phyloP scores from a whole-genome alignment of 148 eudicot genomes.

The Diospyros lotus region DNA sequence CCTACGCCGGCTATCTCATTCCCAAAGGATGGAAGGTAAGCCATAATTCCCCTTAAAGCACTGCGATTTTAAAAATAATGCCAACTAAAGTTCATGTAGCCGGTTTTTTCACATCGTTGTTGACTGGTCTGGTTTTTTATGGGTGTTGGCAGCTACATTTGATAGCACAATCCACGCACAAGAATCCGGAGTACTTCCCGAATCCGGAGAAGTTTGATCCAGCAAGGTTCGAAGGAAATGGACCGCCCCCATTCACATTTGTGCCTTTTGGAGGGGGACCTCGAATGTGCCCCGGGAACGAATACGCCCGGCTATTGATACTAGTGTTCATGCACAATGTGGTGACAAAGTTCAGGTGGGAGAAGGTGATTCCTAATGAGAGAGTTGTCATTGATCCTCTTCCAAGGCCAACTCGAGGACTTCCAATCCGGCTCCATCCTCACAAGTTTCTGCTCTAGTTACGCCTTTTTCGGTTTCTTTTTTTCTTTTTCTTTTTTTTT shows the following conservation, averaged over 20 bases:
- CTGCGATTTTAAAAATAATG: no score
- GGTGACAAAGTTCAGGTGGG: slow-evolving; percentile 22
- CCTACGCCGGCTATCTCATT: slow-evolving; percentile 13
- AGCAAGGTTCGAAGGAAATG: slow-evolving; percentile 25
- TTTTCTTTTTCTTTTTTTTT: background rate
- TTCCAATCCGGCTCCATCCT: slow-evolving; percentile 15
- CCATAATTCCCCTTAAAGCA: background rate
- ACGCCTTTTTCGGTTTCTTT: background rate
- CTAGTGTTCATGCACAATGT: slow-evolving; percentile 22
- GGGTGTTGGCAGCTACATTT: slow-evolving; percentile 11
- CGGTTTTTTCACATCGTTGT: no score
- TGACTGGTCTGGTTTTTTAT: background rate
- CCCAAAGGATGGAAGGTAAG: slow-evolving; percentile 26
- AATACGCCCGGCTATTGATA: slow-evolving; percentile 17
- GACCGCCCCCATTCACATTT: slow-evolving; percentile 20
- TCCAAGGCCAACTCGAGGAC: slow-evolving; percentile 20
- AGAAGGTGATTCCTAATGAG: slow-evolving; percentile 18
- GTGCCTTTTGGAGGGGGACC: slow-evolving; percentile 31
- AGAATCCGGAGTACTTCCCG: slow-evolving; percentile 17
- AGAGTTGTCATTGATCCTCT: slow-evolving; percentile 13
- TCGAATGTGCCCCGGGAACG: slow-evolving; percentile 25
- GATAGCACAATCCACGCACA: slow-evolving; percentile 21
- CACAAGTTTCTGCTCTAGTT: background rate
- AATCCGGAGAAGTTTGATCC: slow-evolving; percentile 25
- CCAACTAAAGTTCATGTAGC: no score